phyloP scores from a whole-genome alignment of 768 basidiomycete species.

The Collybiopsis confluens region DNA sequence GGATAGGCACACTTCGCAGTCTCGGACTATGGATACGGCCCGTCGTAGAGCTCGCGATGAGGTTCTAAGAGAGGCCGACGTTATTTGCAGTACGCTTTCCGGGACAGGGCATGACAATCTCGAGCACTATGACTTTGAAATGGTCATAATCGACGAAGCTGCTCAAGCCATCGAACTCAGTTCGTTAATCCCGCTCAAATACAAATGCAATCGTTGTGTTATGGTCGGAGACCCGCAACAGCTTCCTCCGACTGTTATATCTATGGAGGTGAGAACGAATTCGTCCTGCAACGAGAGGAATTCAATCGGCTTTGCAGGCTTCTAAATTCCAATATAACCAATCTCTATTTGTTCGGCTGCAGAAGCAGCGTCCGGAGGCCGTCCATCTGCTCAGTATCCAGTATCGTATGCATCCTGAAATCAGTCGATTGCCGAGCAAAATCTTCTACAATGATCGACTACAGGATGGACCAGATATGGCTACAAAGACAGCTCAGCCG shows the following conservation, averaged over 20 bases:
- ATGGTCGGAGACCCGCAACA: constrained; percentile 97
- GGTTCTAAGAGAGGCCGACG: constrained; percentile 84
- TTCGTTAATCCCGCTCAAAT: constrained; percentile 92
- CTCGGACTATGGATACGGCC: constrained; percentile 77
- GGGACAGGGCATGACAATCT: constrained; percentile 90
- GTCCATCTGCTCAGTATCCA: constrained; percentile 96
- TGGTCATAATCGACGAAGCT: constrained; percentile 97
- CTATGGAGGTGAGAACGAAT: constrained; percentile 32
- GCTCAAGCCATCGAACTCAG: constrained; percentile 95
- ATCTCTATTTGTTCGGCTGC: constrained; percentile 88
- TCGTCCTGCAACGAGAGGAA: neutral
- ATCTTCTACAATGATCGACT: constrained; percentile 83
- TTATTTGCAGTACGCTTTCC: constrained; percentile 91
- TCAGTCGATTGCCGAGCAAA: constrained; percentile 83
- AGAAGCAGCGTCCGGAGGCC: constrained; percentile 72
- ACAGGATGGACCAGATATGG: constrained; percentile 88
- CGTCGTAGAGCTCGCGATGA: constrained; percentile 69
- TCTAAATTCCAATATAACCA: constrained; percentile 77
- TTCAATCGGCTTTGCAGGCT: constrained; percentile 40
- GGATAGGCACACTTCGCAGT: constrained; percentile 79
- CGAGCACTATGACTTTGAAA: constrained; percentile 83
- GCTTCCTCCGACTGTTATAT: constrained; percentile 82
- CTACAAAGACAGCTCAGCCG: constrained; percentile 66
- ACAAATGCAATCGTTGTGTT: constrained; percentile 75
- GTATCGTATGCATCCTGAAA: constrained; percentile 99